Percentiles rank a stretch among this genome's conserved stretches.
Evolutionary conservation across 108 stramenopile species (phyloP).

Genomic region (Fragilariopsis cylindrus): DNA sequence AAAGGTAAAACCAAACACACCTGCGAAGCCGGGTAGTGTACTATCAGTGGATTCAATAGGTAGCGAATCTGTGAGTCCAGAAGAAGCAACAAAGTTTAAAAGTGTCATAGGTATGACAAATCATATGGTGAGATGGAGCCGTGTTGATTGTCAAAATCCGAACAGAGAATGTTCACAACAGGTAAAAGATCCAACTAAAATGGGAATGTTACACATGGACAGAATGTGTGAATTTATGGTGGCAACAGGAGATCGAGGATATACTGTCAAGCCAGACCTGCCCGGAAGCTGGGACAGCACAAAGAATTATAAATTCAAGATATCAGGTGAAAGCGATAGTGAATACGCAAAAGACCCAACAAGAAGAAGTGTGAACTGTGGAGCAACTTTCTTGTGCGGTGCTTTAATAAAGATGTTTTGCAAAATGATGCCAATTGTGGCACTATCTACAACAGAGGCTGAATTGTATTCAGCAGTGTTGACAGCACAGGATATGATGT

Average conservation of each 20-base stretch:
- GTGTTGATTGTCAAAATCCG: neutral
- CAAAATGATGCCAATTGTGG: slow-evolving; percentile 33
- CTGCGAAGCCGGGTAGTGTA: slow-evolving; percentile 4
- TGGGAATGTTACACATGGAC: neutral
- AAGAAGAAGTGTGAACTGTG: neutral
- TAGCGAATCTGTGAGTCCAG: neutral
- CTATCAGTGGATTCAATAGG: neutral
- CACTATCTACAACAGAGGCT: slow-evolving; percentile 45
- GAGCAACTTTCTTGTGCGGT: neutral
- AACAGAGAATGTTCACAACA: neutral
- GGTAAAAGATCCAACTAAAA: neutral
- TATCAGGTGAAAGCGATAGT: neutral
- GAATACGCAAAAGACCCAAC: neutral
- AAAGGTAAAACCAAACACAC: neutral
- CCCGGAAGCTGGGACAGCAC: neutral
- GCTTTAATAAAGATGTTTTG: slow-evolving; percentile 6
- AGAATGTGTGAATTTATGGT: neutral
- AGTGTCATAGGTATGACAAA: neutral
- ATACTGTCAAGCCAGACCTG: neutral
- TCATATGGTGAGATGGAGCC: slow-evolving; percentile 5
- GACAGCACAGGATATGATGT: slow-evolving; percentile 43
- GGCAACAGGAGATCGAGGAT: neutral
- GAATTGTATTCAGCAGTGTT: slow-evolving; percentile 34
- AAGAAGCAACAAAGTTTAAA: neutral
- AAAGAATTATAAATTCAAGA: neutral